phyloP scores from a whole-genome alignment of 2,329 filamentous ascomycete species.

The Epichloe glyceriae region DNA sequence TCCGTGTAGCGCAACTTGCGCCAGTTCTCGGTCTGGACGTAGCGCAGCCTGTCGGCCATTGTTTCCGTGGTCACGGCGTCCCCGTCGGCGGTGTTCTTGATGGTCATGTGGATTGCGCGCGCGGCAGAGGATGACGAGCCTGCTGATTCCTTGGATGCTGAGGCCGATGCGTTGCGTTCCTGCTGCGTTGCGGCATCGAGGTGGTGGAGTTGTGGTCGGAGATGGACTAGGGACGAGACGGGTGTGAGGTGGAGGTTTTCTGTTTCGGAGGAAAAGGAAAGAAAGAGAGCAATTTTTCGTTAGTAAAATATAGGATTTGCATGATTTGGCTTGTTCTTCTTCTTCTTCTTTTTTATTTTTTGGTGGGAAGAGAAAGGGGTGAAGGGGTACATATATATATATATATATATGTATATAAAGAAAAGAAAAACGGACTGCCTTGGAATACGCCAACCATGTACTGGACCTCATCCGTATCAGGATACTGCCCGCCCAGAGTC shows the following conservation, averaged over 20 bases:
- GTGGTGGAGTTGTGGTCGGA: slow-evolving; percentile 87
- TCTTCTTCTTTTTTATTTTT: neutral
- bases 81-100: slow-evolving; percentile 62
- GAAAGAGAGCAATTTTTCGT: neutral
- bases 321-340: neutral
- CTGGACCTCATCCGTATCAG: slow-evolving; percentile 55
- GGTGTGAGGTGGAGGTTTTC: slow-evolving; percentile 80
- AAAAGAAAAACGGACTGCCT: slow-evolving; percentile 44
- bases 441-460: slow-evolving; percentile 93
- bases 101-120: slow-evolving; percentile 73
- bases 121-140: slow-evolving; percentile 36
- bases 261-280: slow-evolving; percentile 18
- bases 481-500: slow-evolving; percentile 73
- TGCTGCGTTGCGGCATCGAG: slow-evolving; percentile 73
- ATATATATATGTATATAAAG: neutral
- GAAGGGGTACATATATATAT: neutral
- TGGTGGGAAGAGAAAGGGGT: slow-evolving; percentile 2
- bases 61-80: slow-evolving; percentile 54
- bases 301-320: neutral
- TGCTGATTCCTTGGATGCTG: slow-evolving; percentile 22
- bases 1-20: slow-evolving; percentile 66
- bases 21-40: slow-evolving; percentile 76
- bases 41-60: slow-evolving; percentile 61
- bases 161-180: slow-evolving; percentile 33
- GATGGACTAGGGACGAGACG: slow-evolving; percentile 69